phyloP scores from a whole-genome alignment of 208 protist genomes.

The Wallacemonas sp. region DNA sequence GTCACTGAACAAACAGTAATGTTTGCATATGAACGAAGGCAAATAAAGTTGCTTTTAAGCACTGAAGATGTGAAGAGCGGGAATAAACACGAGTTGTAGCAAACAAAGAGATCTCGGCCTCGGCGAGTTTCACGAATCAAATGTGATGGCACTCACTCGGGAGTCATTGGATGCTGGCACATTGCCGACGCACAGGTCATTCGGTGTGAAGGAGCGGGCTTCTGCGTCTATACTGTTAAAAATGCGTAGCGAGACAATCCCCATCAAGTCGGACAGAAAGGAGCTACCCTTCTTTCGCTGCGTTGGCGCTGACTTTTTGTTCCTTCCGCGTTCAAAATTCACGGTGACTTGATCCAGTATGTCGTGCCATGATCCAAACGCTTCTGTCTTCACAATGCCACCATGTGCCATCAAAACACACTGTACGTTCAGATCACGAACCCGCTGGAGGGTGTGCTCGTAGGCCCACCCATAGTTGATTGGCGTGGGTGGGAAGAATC shows the following conservation, averaged over 20 bases:
- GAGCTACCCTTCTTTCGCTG: not conserved
- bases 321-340: constrained; percentile 6
- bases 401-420: constrained; percentile 44
- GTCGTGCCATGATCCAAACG: constrained; percentile 34
- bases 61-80: too few species aligned
- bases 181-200: constrained; percentile 4
- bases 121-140: not conserved
- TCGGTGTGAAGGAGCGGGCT: constrained; percentile 16
- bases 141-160: constrained; percentile 1
- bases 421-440: constrained; percentile 37
- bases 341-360: constrained; percentile 38
- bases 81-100: too few species aligned
- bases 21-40: too few species aligned
- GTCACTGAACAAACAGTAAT: too few species aligned
- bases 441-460: constrained; percentile 27
- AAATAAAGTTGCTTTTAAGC: too few species aligned
- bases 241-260: not conserved
- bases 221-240: not conserved
- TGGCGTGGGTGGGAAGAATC: constrained; percentile 40
- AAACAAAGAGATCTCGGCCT: too few species aligned
- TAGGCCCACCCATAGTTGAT: constrained; percentile 41
- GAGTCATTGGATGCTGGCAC: not conserved
- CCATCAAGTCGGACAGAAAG: not conserved
- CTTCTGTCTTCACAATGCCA: constrained; percentile 38
- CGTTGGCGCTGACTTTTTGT: not conserved